Conservation (phyloP, 345 rosid genomes). For the Corchorus olitorius region DNA sequence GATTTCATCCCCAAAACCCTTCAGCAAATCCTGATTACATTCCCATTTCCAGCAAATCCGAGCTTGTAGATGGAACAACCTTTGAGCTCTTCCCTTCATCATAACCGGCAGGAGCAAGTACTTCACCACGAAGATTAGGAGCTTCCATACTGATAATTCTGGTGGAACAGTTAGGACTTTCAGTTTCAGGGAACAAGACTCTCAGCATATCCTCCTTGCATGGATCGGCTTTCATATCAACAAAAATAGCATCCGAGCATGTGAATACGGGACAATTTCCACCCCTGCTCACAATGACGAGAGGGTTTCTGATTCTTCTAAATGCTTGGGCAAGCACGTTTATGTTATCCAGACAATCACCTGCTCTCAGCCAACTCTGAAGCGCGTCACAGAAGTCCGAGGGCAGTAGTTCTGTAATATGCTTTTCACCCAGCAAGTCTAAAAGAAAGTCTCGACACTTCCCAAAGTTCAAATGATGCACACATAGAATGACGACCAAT, state of each 20-base stretch:
- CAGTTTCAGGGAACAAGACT: constrained; percentile 26
- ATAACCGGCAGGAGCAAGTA: neutral
- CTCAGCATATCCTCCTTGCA: constrained; percentile 30
- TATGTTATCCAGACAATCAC: neutral
- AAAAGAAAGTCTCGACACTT: constrained; percentile 9
- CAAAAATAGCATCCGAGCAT: constrained; percentile 26
- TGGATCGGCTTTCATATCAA: constrained; percentile 35
- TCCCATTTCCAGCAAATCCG: neutral
- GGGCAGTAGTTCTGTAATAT: constrained; percentile 29
- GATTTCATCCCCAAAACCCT: too few species aligned
- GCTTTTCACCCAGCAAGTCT: constrained; percentile 20
- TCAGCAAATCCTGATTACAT: too few species aligned
- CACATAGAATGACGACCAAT: constrained; percentile 35
- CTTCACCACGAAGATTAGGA: neutral
- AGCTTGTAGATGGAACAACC: constrained; percentile 1
- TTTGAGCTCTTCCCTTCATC: constrained; percentile 17
- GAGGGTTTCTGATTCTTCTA: constrained; percentile 33
- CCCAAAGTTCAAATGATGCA: constrained; percentile 40
- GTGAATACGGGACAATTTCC: neutral
- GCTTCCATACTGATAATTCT: neutral
- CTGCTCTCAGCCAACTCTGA: neutral
- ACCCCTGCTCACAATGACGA: constrained; percentile 28
- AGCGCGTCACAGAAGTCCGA: constrained; percentile 21
- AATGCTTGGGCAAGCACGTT: constrained; percentile 35
- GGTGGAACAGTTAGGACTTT: neutral